These are phyloP conservation scores for Apiospora malaysiana DNA, from an alignment of 2,329 filamentous ascomycete genomes.

Conservation along the genomic window DNA sequence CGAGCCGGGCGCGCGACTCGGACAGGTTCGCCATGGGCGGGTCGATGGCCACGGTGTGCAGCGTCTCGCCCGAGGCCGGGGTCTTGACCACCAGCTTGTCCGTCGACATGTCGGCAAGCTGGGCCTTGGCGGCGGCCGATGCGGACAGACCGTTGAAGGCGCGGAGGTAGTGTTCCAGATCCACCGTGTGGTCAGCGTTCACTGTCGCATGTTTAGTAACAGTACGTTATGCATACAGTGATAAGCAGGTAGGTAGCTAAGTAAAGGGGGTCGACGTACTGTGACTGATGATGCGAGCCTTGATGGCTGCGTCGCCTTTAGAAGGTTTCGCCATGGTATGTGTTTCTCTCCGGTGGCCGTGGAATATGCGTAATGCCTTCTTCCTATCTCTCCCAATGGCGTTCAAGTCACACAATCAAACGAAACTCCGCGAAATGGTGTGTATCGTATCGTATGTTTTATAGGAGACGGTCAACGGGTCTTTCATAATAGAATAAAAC, in stretches of 20 bases:
- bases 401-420: background rate
- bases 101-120: conserved; percentile 70
- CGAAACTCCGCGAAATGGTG: background rate
- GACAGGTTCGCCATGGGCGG: conserved; percentile 73
- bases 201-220: conserved; percentile 42
- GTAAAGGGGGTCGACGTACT: conserved; percentile 40
- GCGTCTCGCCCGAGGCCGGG: conserved; percentile 48
- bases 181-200: conserved; percentile 81
- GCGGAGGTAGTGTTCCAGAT: conserved; percentile 78
- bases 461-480: background rate
- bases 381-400: background rate
- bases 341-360: background rate
- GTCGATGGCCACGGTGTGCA: conserved; percentile 64
- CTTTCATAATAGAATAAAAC: background rate
- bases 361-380: background rate
- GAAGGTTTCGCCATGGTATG: conserved; percentile 9
- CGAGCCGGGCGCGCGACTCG: conserved; percentile 72
- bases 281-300: conserved; percentile 73
- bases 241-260: background rate
- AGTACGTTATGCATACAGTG: background rate
- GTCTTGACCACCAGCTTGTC: conserved; percentile 62
- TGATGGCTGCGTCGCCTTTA: conserved; percentile 39
- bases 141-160: conserved; percentile 68
- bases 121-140: conserved; percentile 60
- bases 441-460: conserved; percentile 1